Evolutionary conservation across 192 early-diverging fungal species (phyloP).

Genomic region (Linnemannia hyalina): DNA sequence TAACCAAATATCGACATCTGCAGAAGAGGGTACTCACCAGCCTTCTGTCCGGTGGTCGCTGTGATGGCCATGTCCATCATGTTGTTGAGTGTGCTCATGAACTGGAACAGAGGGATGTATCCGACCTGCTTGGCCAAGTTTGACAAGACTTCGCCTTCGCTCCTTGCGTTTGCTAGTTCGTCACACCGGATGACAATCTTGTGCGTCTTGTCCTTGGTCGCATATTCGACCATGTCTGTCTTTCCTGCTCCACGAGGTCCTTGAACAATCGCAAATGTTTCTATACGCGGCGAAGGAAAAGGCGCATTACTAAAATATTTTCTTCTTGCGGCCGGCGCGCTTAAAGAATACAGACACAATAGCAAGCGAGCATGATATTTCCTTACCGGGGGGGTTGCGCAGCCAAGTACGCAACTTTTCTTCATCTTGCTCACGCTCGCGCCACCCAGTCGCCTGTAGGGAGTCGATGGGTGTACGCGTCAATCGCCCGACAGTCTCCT

Average conservation of each 20-base stretch:
- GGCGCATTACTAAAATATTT: background rate
- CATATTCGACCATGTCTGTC: conserved; percentile 78
- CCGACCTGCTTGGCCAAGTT: conserved; percentile 87
- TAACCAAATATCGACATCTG: too few relatives aligned
- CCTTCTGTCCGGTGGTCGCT: conserved; percentile 91
- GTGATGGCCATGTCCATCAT: conserved; percentile 87
- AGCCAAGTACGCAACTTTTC: conserved; percentile 69
- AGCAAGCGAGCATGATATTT: background rate
- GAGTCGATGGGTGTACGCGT: conserved; percentile 30
- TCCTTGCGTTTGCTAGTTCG: conserved; percentile 78
- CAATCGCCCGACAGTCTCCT: conserved; percentile 64
- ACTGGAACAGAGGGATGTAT: conserved; percentile 93
- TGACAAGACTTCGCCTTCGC: conserved; percentile 80
- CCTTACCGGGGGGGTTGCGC: conserved; percentile 66
- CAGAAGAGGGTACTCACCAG: conserved; percentile 51
- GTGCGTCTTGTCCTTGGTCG: conserved; percentile 73
- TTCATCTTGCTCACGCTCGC: conserved; percentile 69
- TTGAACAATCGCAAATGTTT: conserved; percentile 86
- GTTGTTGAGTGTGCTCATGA: conserved; percentile 76
- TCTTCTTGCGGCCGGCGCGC: background rate
- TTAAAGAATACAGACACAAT: background rate
- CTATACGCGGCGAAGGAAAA: conserved; percentile 33
- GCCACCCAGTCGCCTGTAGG: conserved; percentile 62
- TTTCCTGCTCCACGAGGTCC: conserved; percentile 92
- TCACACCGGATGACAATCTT: conserved; percentile 87